A percentile compares a stretch with the other conserved stretches of the same genome.
Evolutionary conservation across 331 rosid genomes (phyloP).

Genomic region (Saraca asoca): DNA sequence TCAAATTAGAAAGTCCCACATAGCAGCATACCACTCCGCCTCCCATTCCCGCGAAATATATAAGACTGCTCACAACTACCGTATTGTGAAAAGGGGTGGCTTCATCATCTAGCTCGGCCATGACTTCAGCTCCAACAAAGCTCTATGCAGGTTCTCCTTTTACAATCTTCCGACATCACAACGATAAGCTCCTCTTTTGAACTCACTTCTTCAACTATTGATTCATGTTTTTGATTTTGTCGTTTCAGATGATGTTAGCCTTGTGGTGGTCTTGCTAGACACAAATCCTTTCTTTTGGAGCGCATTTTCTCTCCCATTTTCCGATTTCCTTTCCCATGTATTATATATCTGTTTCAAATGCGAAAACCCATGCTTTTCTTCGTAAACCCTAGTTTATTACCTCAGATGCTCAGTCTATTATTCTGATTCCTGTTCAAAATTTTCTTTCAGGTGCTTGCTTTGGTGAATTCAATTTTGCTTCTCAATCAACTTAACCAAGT

Average conservation of each 20-base stretch:
- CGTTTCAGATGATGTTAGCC: constrained; percentile 86
- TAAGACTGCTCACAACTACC: neutral
- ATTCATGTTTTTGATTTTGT: constrained; percentile 11
- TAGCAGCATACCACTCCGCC: too few relatives aligned
- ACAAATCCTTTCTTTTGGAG: constrained; percentile 90
- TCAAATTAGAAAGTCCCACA: neutral
- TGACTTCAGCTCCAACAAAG: constrained; percentile 79
- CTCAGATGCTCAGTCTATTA: too few relatives aligned
- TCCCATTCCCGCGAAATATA: constrained; percentile 24
- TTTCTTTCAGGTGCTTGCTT: constrained; percentile 57
- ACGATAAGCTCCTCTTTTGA: too few relatives aligned
- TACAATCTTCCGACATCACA: neutral
- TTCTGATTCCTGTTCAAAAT: neutral
- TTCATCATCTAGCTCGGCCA: constrained; percentile 15
- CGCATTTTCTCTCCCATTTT: constrained; percentile 67
- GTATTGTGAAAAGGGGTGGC: neutral
- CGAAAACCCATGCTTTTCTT: neutral
- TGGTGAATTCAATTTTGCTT: constrained; percentile 70
- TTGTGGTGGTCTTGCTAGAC: constrained; percentile 78
- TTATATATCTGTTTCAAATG: neutral
- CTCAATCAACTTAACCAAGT: constrained; percentile 83
- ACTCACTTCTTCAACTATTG: neutral
- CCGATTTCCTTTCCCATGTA: constrained; percentile 84
- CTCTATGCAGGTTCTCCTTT: constrained; percentile 61
- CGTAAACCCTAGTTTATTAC: constrained; percentile 2